A percentile compares a stretch with the other conserved stretches of the same genome.
Evolutionary conservation across 352 stramenopile genomes (phyloP).

Genomic region (Pythium biforme): DNA sequence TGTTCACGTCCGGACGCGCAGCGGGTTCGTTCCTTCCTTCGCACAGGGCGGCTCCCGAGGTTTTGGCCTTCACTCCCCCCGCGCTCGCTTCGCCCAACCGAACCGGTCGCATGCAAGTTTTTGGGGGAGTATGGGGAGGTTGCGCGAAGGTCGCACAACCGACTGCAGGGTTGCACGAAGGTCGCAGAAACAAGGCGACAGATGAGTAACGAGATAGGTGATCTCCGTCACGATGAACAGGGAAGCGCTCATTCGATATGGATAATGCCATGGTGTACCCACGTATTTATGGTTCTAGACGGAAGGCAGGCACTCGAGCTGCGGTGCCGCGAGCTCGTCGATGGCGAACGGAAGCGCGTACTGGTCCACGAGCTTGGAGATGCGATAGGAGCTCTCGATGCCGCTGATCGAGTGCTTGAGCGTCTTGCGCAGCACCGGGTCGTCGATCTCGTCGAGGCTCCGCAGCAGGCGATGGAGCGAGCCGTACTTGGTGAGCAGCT

Average conservation of each 20-base stretch:
- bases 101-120: constrained; percentile 5
- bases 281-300: background rate
- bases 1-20: constrained; percentile 4
- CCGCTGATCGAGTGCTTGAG: constrained; percentile 70
- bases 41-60: too few species aligned
- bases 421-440: constrained; percentile 47
- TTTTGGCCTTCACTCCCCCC: background rate
- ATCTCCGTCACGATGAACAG: too few species aligned
- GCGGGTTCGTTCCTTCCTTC: background rate
- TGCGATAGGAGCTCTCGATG: constrained; percentile 78
- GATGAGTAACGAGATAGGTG: too few species aligned
- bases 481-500: constrained; percentile 63
- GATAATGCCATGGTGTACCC: too few species aligned
- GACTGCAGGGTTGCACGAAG: background rate
- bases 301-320: constrained; percentile 23
- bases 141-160: constrained; percentile 20
- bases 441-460: constrained; percentile 59
- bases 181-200: background rate
- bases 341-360: constrained; percentile 55
- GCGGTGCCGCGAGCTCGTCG: constrained; percentile 39
- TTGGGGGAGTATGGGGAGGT: background rate
- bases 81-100: constrained; percentile 17
- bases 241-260: too few species aligned
- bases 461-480: constrained; percentile 56
- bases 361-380: constrained; percentile 60